Conservation (phyloP, 345 rosid genomes). For the Geranium rotundifolium region DNA sequence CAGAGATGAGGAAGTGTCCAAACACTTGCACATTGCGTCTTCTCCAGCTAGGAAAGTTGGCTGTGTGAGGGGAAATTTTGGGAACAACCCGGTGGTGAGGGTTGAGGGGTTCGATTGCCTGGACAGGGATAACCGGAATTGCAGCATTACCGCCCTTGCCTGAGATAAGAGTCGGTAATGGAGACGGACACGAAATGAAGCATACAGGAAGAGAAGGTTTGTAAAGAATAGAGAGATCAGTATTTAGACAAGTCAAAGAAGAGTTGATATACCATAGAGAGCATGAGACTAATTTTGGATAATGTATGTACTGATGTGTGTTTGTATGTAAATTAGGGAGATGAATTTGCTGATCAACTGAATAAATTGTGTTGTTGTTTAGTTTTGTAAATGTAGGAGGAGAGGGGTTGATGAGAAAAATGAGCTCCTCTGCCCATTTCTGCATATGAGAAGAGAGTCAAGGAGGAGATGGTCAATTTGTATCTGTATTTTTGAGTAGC, state of each 20-base stretch:
- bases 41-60: constrained; percentile 5
- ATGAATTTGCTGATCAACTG: not conserved
- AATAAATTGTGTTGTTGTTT: not conserved
- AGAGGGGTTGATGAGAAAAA: not conserved
- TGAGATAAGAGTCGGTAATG: not conserved
- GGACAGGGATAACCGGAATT: constrained; percentile 12
- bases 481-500: no score
- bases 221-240: no score
- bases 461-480: no score
- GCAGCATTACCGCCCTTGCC: constrained; percentile 17
- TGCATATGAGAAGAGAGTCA: no score
- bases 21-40: constrained; percentile 6
- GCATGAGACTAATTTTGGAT: no score
- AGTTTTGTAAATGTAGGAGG: not conserved
- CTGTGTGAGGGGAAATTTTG: constrained; percentile 7
- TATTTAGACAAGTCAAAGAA: no score
- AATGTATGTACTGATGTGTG: not conserved
- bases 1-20: constrained; percentile 5
- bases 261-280: no score
- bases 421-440: not conserved
- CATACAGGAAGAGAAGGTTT: no score
- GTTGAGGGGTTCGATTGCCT: constrained; percentile 21
- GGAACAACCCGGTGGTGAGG: constrained; percentile 12
- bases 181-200: no score
- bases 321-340: not conserved